Base-by-base conservation (phyloP, 2,329 filamentous ascomycete genomes). In the Emmonsia crescens region DNA sequence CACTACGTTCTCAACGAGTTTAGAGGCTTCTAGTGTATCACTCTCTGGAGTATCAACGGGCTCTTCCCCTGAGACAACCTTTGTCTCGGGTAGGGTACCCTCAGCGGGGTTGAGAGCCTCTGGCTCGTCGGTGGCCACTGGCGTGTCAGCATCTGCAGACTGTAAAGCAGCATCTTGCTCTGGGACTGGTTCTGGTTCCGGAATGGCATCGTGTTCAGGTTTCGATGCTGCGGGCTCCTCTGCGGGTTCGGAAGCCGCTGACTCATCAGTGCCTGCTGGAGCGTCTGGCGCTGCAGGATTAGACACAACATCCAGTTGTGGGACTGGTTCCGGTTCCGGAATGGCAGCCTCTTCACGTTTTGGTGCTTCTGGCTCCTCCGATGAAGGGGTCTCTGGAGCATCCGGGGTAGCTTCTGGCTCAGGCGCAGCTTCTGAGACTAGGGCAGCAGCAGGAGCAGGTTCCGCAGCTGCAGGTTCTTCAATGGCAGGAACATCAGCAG, bases 401-500 rank as follows among this genome's bases (percentile, higher is more conserved):
- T 36, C 56, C 48, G 44, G 27, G 40, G 24, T 27, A 14, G n/a
- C 40, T n/a, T 29, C 29, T 10, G 40, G 40, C 5, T 21, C n/a
- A 9, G 56, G 14, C 9, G n/a, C 54, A 49, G 31, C 36, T 27
- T 46, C 52, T 14, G 31, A 8, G 2, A 16, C 54, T 9, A 9
- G 44, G 1, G 42, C 10, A 21, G 48, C 36, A 42, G 33, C 49
- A 52, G 44, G 51, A 12, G 36, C 29, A 31, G 38, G n/a, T 33
- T 48, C 52, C 16, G 36, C 31, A 27, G 38, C 61, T 29, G 54
- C 44, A 24, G 46, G 21, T 21, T 57, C 60, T 29, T 64, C 38
- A 59, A 29, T 51, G 8, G 40, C 48, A 14, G 59, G 24, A 46
- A 65, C 63, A 19, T 66, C 62, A 33, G 57, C 19, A n/a, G 60